These are phyloP conservation scores for Calonectria hongkongensis DNA, from an alignment of 2,329 filamentous ascomycete genomes.

Conservation along the genomic window DNA sequence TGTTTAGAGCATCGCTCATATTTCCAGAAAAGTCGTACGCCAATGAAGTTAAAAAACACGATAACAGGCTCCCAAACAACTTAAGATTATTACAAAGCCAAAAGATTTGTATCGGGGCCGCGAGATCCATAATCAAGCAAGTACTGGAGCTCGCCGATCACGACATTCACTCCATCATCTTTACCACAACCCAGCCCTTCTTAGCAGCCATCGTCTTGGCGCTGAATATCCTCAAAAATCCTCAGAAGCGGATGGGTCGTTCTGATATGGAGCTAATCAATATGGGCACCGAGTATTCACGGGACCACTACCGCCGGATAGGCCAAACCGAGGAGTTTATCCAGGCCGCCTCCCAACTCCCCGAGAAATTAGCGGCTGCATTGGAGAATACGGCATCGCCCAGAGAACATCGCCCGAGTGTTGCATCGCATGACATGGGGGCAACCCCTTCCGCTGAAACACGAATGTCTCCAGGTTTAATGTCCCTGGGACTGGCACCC, in stretches of 20 bases:
- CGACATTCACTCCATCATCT: conserved; percentile 39
- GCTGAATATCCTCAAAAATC: conserved; percentile 49
- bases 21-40: conserved; percentile 47
- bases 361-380: conserved; percentile 45
- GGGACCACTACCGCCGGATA: conserved; percentile 41
- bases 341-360: conserved; percentile 41
- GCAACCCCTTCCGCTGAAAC: not conserved
- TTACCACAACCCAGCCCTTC: conserved; percentile 45
- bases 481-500: conserved; percentile 17
- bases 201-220: conserved; percentile 46
- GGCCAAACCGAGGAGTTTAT: conserved; percentile 46
- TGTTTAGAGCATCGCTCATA: conserved; percentile 46
- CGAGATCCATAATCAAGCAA: conserved; percentile 47
- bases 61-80: conserved; percentile 38
- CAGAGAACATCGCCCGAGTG: conserved; percentile 35
- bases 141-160: conserved; percentile 48
- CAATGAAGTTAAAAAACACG: conserved; percentile 44
- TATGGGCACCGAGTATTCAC: conserved; percentile 42
- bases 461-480: conserved; percentile 35
- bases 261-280: conserved; percentile 49
- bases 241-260: conserved; percentile 50
- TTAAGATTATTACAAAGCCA: conserved; percentile 45
- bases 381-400: conserved; percentile 33
- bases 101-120: conserved; percentile 47
- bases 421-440: conserved; percentile 28